A percentile compares a stretch with the other conserved stretches of the same genome.
Evolutionary conservation across 148 eudicot species (phyloP).

Genomic region (Heliosperma pusillum): DNA sequence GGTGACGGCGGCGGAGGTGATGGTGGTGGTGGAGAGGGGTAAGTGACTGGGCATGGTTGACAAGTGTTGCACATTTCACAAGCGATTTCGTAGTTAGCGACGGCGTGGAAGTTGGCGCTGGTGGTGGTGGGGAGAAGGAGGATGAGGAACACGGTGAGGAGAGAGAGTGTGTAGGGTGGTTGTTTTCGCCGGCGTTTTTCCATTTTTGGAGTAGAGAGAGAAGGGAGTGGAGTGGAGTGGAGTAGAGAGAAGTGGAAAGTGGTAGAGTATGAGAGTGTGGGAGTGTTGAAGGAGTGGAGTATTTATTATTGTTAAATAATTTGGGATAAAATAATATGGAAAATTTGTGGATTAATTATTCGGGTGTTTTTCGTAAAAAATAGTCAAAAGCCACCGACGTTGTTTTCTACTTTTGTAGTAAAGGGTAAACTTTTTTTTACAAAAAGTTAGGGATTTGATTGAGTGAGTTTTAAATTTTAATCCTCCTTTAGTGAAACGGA

Average conservation of each 20-base stretch:
- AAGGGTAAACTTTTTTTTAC: not conserved
- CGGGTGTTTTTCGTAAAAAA: not conserved
- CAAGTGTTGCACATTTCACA: conserved; percentile 64
- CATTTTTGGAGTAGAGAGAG: not conserved
- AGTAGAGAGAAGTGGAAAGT: conserved; percentile 10
- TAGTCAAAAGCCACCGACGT: conserved; percentile 37
- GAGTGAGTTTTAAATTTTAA: not conserved
- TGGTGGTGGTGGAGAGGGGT: conserved; percentile 25
- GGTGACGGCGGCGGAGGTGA: conserved; percentile 32
- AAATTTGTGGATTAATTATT: not conserved
- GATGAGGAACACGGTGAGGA: conserved; percentile 5
- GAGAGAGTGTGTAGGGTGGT: not conserved
- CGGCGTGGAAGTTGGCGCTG: conserved; percentile 35
- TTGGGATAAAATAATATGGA: not conserved
- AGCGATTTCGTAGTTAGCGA: conserved; percentile 52
- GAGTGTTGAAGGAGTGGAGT: not conserved
- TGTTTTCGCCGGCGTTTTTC: conserved; percentile 14
- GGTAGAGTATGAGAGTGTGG: not conserved
- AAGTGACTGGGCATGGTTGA: conserved; percentile 32
- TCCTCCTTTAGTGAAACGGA: too few species aligned
- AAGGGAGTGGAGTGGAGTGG: not conserved
- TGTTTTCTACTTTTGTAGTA: conserved; percentile 19
- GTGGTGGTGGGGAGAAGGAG: conserved; percentile 18
- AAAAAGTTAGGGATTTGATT: not conserved
- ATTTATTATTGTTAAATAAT: not conserved